Evolutionary conservation across 2,329 filamentous ascomycete species (phyloP).

Genomic region (Stemphylium beticola): DNA sequence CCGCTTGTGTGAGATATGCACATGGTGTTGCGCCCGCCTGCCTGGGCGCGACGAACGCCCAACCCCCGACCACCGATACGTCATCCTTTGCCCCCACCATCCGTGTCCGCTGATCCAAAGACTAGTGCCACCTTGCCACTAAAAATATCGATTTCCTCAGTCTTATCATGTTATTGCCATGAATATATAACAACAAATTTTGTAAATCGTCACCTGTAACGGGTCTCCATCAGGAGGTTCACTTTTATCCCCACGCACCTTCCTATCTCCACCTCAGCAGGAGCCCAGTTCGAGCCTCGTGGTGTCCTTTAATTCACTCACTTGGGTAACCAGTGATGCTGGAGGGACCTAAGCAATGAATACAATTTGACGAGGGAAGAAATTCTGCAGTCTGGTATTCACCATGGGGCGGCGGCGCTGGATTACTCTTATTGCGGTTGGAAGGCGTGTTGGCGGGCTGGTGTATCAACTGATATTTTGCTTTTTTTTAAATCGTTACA

Average conservation of each 20-base stretch:
- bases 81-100: too few species aligned
- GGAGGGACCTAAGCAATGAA: conserved; percentile 53
- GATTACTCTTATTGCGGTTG: conserved; percentile 49
- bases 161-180: accelerated
- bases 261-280: conserved; percentile 40
- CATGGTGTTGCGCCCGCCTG: too few species aligned
- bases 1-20: too few species aligned
- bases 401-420: conserved; percentile 51
- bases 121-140: too few species aligned
- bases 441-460: conserved; percentile 43
- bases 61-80: too few species aligned
- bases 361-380: conserved; percentile 51
- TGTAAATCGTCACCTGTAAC: conserved; percentile 37
- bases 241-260: conserved; percentile 41
- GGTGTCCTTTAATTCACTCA: conserved; percentile 48
- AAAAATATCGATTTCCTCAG: too few species aligned
- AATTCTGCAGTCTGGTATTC: conserved; percentile 52
- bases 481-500: conserved; percentile 8
- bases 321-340: conserved; percentile 51
- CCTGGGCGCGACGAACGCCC: too few species aligned
- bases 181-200: conserved; percentile 11
- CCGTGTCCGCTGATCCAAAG: too few species aligned
- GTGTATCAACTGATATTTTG: conserved; percentile 47
- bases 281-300: conserved; percentile 53
- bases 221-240: conserved; percentile 46